Conservation (phyloP, 1,284 basidiomycete species). For the Apiotrichum porosum region DNA sequence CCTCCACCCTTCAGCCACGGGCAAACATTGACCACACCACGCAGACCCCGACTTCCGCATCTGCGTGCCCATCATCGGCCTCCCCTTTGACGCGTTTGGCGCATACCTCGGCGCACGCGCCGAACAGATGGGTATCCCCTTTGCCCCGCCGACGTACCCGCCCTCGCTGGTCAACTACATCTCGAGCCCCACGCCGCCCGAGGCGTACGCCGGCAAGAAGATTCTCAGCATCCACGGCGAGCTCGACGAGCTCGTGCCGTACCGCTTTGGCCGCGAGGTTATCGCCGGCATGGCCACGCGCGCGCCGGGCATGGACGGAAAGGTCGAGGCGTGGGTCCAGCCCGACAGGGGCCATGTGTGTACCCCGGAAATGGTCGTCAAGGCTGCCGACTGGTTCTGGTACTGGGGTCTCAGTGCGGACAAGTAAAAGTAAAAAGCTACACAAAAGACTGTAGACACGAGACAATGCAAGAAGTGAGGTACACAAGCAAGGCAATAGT, state of each 20-base stretch:
- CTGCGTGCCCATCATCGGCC: slow-evolving; percentile 69
- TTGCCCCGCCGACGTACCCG: slow-evolving; percentile 60
- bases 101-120: slow-evolving; percentile 59
- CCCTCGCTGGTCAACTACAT: slow-evolving; percentile 55
- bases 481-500: too few species aligned
- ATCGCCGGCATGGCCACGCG: slow-evolving; percentile 30
- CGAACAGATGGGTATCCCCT: slow-evolving; percentile 45
- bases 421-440: not conserved
- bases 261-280: slow-evolving; percentile 30
- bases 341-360: slow-evolving; percentile 46
- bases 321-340: slow-evolving; percentile 45
- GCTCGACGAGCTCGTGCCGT: slow-evolving; percentile 45
- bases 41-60: slow-evolving; percentile 66
- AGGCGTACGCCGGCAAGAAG: slow-evolving; percentile 62
- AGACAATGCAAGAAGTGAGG: not conserved
- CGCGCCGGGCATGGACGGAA: slow-evolving; percentile 6
- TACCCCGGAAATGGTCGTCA: slow-evolving; percentile 45
- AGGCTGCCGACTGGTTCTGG: slow-evolving; percentile 47
- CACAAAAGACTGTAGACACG: not conserved
- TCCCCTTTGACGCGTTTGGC: slow-evolving; percentile 65
- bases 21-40: too few species aligned
- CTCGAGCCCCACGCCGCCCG: slow-evolving; percentile 50
- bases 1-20: too few species aligned
- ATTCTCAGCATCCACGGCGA: slow-evolving; percentile 61
- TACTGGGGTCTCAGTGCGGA: slow-evolving; percentile 29